Base-by-base conservation (phyloP, 768 basidiomycete species). In the Exsudoporus frostii region DNA sequence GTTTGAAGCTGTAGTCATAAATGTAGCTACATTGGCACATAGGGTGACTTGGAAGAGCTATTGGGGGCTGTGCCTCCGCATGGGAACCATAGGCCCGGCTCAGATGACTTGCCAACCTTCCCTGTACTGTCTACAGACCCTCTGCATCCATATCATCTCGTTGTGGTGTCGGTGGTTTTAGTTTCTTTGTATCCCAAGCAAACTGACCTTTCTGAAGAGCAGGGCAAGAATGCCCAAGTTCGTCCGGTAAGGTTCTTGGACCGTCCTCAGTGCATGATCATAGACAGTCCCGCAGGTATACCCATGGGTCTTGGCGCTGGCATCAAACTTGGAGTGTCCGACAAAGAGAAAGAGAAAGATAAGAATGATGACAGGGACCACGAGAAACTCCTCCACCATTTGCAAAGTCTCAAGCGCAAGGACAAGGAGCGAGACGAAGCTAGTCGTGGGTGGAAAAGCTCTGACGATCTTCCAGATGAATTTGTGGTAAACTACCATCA, bases 161-260 rank as follows among this genome's bases (percentile, higher is more conserved):
- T 92, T n/a, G 81, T 90, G 11, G 77, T 91, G 88, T 90, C 66
- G 69, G 86, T 71, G 13, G 7, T 40, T 17, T 37, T 46, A 7
- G 41, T 50, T 42, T 48, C 20, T 33, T 32, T 54, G 48, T 43
- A 42, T 55, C 30, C 19, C 14, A 27, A 2, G 24, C 17, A 27
- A 50, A 48, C 58, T 58, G 30, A 65, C 45, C 47, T 33, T 57
- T 74, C 74, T 53, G 34, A 73, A 80, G 79, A 43, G 79, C 78
- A 11, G 88, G 88, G 25, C 89, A 92, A 65, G 89, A 91, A 74
- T 92, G 89, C 62, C 89, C 89, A 7, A 88, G 85, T n/a, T 72
- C 79, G 30, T 86, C 83, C n/a, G 88, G 87, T 84, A 41, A 19
- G 55, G 37, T 45, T 36, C 15, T 20, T 7, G 22, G 19, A 6